A percentile compares a stretch with the other conserved stretches of the same genome.
These are phyloP conservation scores for Russula lepida DNA, from an alignment of 768 basidiomycete genomes.

Conservation along the genomic window DNA sequence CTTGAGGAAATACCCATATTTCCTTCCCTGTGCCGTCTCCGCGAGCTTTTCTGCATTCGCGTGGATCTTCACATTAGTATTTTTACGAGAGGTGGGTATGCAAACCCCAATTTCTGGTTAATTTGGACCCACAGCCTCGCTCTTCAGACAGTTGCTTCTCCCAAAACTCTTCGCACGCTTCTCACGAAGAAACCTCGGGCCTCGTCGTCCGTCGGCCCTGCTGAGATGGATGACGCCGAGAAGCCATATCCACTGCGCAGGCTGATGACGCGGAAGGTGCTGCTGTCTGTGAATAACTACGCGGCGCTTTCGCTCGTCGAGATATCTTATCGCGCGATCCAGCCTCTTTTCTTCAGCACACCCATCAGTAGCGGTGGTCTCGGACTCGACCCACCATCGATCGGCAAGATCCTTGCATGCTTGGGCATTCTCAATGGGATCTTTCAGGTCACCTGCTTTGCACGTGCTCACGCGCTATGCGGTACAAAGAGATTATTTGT, in stretches of 20 bases:
- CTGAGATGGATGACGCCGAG: constrained; percentile 16
- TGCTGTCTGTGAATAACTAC: constrained; percentile 62
- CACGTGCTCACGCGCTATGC: constrained; percentile 46
- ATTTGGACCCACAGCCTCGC: background rate
- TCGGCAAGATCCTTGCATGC: constrained; percentile 54
- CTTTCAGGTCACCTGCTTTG: constrained; percentile 62
- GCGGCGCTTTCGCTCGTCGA: constrained; percentile 56
- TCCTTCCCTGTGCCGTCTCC: constrained; percentile 60
- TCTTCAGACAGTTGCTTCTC: constrained; percentile 17
- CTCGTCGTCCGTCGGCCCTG: background rate
- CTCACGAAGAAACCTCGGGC: background rate
- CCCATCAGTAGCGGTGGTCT: constrained; percentile 62
- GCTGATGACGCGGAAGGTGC: constrained; percentile 45
- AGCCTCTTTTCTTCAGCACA: constrained; percentile 65
- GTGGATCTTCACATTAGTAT: constrained; percentile 44
- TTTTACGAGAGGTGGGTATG: constrained; percentile 46
- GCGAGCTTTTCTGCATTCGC: constrained; percentile 50
- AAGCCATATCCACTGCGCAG: constrained; percentile 43
- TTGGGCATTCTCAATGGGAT: constrained; percentile 58
- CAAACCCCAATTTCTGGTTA: constrained; percentile 18
- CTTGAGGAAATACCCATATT: constrained; percentile 64
- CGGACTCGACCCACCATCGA: constrained; percentile 52
- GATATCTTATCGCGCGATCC: constrained; percentile 55
- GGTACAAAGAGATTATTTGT: constrained; percentile 59
- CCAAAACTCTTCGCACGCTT: constrained; percentile 7